Evolutionary conservation across 139 green algal genomes (phyloP).

Genomic region (Coelastrella sp.): DNA sequence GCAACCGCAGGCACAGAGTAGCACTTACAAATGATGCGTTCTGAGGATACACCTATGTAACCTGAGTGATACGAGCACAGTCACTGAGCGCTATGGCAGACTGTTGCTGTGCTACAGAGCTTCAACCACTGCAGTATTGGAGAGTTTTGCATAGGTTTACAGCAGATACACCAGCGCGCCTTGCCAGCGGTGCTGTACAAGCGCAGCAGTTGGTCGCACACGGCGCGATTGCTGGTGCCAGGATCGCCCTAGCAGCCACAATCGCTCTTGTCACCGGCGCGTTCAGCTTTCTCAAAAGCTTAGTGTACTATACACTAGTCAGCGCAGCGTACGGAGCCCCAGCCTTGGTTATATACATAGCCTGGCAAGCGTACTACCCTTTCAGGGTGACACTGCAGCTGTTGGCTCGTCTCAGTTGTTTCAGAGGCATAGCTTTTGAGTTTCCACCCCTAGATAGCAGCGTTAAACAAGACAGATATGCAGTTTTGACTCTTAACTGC

Average conservation of each 20-base stretch:
- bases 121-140: no score
- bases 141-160: no score
- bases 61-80: no score
- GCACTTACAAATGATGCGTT: no score
- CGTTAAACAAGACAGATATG: neutral
- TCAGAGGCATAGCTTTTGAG: neutral
- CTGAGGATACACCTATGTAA: no score
- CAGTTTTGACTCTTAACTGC: slow-evolving; percentile 37
- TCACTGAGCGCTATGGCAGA: no score
- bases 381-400: neutral
- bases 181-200: neutral
- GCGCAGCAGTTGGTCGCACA: neutral
- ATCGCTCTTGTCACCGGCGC: no score
- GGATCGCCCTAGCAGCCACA: no score
- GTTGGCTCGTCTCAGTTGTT: neutral
- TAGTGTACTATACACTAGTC: neutral
- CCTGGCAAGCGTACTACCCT: slow-evolving; percentile 27
- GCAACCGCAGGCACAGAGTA: no score
- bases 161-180: no score
- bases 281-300: no score
- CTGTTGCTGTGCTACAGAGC: no score
- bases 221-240: neutral
- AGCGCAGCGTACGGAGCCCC: neutral
- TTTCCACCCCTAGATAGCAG: neutral
- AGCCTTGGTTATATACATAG: neutral